Evolutionary conservation across 2,329 filamentous ascomycete genomes (phyloP).

Genomic region (Thyridium curvatum): DNA sequence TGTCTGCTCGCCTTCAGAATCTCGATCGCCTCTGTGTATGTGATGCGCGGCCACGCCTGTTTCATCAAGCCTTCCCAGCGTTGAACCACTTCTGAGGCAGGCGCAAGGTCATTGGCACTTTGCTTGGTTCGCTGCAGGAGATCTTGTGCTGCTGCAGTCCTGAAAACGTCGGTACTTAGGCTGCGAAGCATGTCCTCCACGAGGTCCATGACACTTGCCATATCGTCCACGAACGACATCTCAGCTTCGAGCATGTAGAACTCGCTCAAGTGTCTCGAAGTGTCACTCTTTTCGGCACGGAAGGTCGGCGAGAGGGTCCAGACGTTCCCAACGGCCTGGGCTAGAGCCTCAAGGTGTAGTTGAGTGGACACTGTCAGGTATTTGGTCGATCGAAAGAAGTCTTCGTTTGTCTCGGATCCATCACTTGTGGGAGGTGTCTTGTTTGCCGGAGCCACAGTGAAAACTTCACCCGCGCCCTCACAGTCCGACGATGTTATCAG

Average conservation of each 20-base stretch:
- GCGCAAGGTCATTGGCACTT: conserved; percentile 34
- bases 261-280: conserved; percentile 87
- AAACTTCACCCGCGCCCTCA: conserved; percentile 93
- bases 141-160: conserved; percentile 36
- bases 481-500: conserved; percentile 96
- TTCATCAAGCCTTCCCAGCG: conserved; percentile 67
- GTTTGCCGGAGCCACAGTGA: conserved; percentile 53
- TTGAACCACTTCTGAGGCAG: conserved; percentile 46
- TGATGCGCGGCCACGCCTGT: conserved; percentile 68
- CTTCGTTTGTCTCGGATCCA: conserved; percentile 28
- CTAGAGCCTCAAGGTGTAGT: conserved; percentile 86
- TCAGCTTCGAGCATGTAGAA: conserved; percentile 99
- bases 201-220: conserved; percentile 69
- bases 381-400: conserved; percentile 82
- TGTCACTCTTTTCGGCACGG: conserved; percentile 88
- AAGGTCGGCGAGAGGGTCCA: conserved; percentile 95
- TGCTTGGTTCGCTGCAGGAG: conserved; percentile 28
- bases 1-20: conserved; percentile 53
- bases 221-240: conserved; percentile 66
- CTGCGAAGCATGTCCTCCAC: conserved; percentile 70
- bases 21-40: conserved; percentile 72
- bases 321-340: conserved; percentile 81
- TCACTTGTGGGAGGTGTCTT: conserved; percentile 17
- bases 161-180: conserved; percentile 31
- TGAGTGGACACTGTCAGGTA: conserved; percentile 95